These are phyloP conservation scores for Aphanomyces cochlioides DNA, from an alignment of 352 stramenopile species.

Conservation along the genomic window DNA sequence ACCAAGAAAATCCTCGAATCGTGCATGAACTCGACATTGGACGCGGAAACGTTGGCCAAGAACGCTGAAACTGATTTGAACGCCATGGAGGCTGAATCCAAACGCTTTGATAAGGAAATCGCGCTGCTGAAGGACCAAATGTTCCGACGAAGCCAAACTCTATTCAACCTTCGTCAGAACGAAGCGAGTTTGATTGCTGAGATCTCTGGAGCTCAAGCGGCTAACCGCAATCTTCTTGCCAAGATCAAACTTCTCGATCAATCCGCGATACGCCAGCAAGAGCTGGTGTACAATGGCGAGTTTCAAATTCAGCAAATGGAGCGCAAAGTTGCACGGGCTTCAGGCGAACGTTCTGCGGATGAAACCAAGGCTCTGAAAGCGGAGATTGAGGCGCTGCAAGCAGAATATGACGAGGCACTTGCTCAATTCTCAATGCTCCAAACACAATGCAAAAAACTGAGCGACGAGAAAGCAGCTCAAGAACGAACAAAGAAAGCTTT, in stretches of 20 bases:
- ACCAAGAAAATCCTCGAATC: conserved; percentile 75
- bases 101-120: conserved; percentile 73
- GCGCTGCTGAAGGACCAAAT: conserved; percentile 88
- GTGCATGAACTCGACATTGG: conserved; percentile 61
- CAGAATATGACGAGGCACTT: conserved; percentile 84
- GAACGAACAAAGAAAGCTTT: conserved; percentile 77
- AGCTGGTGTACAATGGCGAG: conserved; percentile 95
- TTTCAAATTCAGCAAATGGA: conserved; percentile 98
- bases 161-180: conserved; percentile 83
- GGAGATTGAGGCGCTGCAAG: conserved; percentile 88
- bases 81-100: conserved; percentile 57
- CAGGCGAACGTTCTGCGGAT: conserved; percentile 90
- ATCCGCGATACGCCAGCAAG: conserved; percentile 87
- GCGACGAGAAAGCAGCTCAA: conserved; percentile 83
- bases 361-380: conserved; percentile 90
- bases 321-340: conserved; percentile 89
- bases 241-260: conserved; percentile 91
- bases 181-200: conserved; percentile 88
- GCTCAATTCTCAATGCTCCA: conserved; percentile 86
- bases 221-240: conserved; percentile 79
- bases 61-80: conserved; percentile 74
- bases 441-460: conserved; percentile 89
- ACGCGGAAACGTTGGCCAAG: conserved; percentile 82
- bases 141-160: conserved; percentile 87
- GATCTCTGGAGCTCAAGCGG: conserved; percentile 87